phyloP scores from a whole-genome alignment of 2,329 filamentous ascomycete species.

The Magnaporthiopsis incrustans region DNA sequence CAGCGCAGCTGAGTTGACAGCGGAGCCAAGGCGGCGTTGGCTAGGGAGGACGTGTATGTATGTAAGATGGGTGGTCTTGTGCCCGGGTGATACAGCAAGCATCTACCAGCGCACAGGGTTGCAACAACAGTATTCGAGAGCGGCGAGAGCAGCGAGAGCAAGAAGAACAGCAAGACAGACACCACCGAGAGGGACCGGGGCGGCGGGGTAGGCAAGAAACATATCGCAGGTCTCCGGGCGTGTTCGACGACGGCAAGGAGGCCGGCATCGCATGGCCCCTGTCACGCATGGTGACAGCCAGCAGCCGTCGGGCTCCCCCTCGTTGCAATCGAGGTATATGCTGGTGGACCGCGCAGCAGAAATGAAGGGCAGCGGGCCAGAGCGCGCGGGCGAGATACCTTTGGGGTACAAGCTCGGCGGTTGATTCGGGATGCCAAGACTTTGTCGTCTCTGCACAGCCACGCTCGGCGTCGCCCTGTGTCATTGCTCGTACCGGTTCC shows the following conservation, averaged over 20 bases:
- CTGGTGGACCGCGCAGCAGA: background rate
- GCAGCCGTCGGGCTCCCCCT: background rate
- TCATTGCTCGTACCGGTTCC: background rate
- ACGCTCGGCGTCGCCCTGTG: conserved; percentile 2
- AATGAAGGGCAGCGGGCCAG: background rate
- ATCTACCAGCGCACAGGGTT: too few species aligned
- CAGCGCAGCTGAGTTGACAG: background rate
- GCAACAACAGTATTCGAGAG: background rate
- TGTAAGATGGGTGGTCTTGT: background rate
- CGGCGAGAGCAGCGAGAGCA: too few species aligned
- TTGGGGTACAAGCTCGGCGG: background rate
- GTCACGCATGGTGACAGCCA: background rate
- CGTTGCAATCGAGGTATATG: background rate
- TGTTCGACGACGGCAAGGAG: background rate
- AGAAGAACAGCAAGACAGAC: background rate
- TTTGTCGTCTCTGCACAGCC: conserved; percentile 3
- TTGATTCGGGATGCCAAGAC: conserved; percentile 2
- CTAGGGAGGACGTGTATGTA: background rate
- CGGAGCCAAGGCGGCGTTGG: background rate
- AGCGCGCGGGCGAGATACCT: background rate
- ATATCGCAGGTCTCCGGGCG: background rate
- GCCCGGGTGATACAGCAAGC: background rate
- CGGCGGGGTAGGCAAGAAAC: background rate
- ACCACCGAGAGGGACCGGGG: background rate
- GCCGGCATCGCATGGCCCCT: background rate